Conservation (phyloP, 2,329 filamentous ascomycete genomes). For the Paraphoma chrysanthemicola region DNA sequence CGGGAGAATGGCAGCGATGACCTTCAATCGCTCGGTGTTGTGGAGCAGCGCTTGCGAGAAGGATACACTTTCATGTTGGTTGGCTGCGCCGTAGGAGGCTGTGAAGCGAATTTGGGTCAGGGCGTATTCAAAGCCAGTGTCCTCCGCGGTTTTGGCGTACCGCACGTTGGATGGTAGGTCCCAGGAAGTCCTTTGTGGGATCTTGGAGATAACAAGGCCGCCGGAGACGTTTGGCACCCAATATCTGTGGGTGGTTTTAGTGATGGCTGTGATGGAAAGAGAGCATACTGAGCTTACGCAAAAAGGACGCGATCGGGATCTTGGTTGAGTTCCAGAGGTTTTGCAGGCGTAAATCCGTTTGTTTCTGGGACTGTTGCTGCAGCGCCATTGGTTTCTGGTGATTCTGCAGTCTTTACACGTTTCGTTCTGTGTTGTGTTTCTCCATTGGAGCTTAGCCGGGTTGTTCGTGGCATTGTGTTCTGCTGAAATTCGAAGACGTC, state of each 20-base stretch:
- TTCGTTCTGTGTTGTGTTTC: background rate
- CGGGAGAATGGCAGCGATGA: constrained; percentile 61
- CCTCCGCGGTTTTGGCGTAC: constrained; percentile 59
- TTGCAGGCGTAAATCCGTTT: constrained; percentile 31
- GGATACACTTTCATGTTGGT: constrained; percentile 61
- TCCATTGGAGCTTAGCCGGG: background rate
- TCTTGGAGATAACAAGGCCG: constrained; percentile 61
- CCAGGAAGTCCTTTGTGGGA: constrained; percentile 59
- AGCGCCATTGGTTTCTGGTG: background rate
- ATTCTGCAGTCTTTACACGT: background rate
- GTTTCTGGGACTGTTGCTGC: constrained; percentile 5
- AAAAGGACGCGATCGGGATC: constrained; percentile 49
- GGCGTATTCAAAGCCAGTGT: constrained; percentile 59
- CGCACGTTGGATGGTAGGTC: constrained; percentile 57
- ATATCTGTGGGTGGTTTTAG: constrained; percentile 43
- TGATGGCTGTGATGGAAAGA: background rate
- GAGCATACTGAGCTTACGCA: background rate
- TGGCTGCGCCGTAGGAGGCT: constrained; percentile 56
- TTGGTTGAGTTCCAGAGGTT: constrained; percentile 47
- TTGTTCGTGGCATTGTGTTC: background rate
- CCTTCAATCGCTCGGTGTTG: constrained; percentile 56
- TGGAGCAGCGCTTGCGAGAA: constrained; percentile 59
- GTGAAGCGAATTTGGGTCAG: constrained; percentile 62
- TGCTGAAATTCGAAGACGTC: too few relatives aligned
- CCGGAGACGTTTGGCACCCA: constrained; percentile 64